phyloP scores from a whole-genome alignment of 345 rosid species.

The Lepidium sativum region DNA sequence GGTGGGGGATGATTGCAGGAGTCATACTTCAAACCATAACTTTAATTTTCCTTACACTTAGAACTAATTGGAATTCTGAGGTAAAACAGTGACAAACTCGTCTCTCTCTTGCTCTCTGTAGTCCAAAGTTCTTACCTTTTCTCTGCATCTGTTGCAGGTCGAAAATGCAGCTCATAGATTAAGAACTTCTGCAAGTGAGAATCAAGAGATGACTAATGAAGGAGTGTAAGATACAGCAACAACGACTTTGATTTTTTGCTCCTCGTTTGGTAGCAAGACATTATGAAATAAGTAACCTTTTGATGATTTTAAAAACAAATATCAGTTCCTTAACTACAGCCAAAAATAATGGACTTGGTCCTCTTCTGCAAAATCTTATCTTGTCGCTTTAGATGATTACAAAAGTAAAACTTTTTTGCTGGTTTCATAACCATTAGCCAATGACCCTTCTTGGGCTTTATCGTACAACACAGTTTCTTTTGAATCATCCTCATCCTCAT shows the following conservation, averaged over 20 bases:
- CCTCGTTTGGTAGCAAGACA: background rate
- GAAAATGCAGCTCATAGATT: constrained; percentile 50
- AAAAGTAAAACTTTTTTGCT: background rate
- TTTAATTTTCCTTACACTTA: constrained; percentile 53
- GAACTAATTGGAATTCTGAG: constrained; percentile 74
- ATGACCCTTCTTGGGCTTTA: constrained; percentile 18
- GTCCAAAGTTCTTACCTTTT: background rate
- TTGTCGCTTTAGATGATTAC: constrained; percentile 11
- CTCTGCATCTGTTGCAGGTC: constrained; percentile 37
- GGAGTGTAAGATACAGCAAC: constrained; percentile 7
- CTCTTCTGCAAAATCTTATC: constrained; percentile 24
- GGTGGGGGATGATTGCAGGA: constrained; percentile 95
- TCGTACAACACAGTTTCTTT: constrained; percentile 13
- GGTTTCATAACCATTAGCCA: constrained; percentile 16
- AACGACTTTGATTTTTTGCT: background rate
- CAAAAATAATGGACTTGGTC: constrained; percentile 1
- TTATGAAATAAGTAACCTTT: background rate
- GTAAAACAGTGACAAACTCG: constrained; percentile 26
- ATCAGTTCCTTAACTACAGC: constrained; percentile 15
- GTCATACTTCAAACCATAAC: constrained; percentile 57
- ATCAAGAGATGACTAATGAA: constrained; percentile 16
- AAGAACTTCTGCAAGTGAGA: constrained; percentile 38
- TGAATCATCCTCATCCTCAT: constrained; percentile 14
- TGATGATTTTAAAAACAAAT: background rate
- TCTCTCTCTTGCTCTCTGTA: background rate